Evolutionary conservation across 371 early-diverging fungal genomes (phyloP), one percentile per base, ranked within the genome.

Genomic region (Mortierella sp.): DNA sequence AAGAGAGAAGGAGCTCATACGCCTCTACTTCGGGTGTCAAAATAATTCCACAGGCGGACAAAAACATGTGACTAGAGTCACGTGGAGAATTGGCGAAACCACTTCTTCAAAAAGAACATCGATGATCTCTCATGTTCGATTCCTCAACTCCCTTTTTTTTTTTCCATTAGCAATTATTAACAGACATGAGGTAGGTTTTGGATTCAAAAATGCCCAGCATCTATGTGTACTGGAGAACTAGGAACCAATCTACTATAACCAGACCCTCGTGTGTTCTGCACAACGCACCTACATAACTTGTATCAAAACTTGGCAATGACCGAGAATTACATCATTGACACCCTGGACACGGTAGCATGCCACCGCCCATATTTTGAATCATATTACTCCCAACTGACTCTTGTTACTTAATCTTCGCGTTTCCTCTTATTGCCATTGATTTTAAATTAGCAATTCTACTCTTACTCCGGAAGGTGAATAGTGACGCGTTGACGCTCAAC

Each of bases 381-480:
- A 23, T 26, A 61, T 32, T 13, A 12, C 45, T 15, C 17, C 12
- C n/a, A 19, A 3, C 12, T 34, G 17, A 28, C 8, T 29, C 31
- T 29, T 12, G 29, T 23, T 63, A 32, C 51, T 49, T 43, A 57
- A 7, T 5, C 2, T 57, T 9, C 57, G 5, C 5, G n/a, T n/a
- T 23, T 57, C n/a, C 9, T 57, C 4, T 34, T n/a, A 10, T 12
- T 28, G 2, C 10, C 28, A 28, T 28, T 23, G 26, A 5, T 53
- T 1, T 9, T 15, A 12, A 23, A 8, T 53, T 53, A 64, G 71
- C 71, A 32, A 56, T 23, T 0, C 61, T 56, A 73, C 63, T 53
- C 67, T 76, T 67, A 70, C 70, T 66, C 76, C 76, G 34, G 76
- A 76, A 66, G 76, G 76, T 76, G 43, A 42, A 0, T 26, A 9